Base-by-base conservation (phyloP, 192 early-diverging fungal species). In the Entophlyctis helioformis region DNA sequence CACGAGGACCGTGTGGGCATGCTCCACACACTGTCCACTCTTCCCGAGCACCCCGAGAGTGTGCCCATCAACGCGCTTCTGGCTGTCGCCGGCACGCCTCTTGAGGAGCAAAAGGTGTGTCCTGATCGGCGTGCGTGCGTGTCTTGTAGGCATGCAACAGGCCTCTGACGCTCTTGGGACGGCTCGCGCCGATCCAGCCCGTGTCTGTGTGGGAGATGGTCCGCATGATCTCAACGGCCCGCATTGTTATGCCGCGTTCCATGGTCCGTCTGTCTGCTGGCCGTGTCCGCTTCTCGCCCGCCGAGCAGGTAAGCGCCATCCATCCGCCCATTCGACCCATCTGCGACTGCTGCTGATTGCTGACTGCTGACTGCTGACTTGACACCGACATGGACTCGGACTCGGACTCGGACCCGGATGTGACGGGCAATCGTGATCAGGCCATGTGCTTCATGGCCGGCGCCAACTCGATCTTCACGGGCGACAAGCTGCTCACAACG, bases 401-500 rank as follows among this genome's bases (percentile, higher is more conserved):
- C n/a, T n/a, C n/a, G n/a, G n/a, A n/a, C n/a, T n/a, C n/a, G n/a
- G n/a, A n/a, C n/a, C n/a, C n/a, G n/a, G n/a, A n/a, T n/a, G n/a
- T n/a, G n/a, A n/a, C n/a, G n/a, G n/a, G n/a, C 21, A 41, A 41
- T 22, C 18, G 15, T 34, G 18, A 44, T n/a, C 79, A 78, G 46
- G 72, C 79, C 13, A 42, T 87, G 49, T 85, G 83, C 54, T 87
- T 87, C 60, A 74, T 84, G 71, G 75, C 83, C 12, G 85, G 85
- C 44, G 85, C 85, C 52, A 87, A 87, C 68, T 79, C 77, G 16
- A 82, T 87, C 51, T 87, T 87, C 45, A 87, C 85, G 24, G 85
- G 85, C 51, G 83, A 87, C 56, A 82, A 78, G 55, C 63, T 87
- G 32, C 59, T 87, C 42, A 87, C 85, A 23, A 87, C 85, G 0